Evolutionary conservation across 495 filamentous ascomycete species (phyloP).

Genomic region (Neurospora sp.): DNA sequence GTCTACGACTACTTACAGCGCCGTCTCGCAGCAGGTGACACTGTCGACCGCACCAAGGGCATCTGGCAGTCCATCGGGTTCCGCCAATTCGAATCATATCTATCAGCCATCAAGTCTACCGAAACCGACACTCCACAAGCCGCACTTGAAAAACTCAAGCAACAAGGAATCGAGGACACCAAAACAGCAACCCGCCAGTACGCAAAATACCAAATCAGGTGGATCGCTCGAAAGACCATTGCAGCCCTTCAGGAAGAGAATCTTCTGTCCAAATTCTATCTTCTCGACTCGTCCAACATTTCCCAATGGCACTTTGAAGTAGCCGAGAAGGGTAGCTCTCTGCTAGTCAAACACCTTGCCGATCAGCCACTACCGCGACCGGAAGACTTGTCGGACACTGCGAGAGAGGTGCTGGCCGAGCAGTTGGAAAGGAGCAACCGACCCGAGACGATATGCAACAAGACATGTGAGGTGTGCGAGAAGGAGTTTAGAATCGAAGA

Average conservation of each 20-base stretch:
- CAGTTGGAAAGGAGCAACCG: constrained; percentile 40
- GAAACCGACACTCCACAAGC: constrained; percentile 4
- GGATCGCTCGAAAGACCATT: constrained; percentile 77
- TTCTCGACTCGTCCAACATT: constrained; percentile 64
- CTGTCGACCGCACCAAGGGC: constrained; percentile 61
- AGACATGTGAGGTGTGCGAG: constrained; percentile 60
- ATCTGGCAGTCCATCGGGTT: constrained; percentile 97
- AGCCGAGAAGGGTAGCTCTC: constrained; percentile 47
- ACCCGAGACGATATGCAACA: constrained; percentile 39
- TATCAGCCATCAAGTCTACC: constrained; percentile 38
- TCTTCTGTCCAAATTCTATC: constrained; percentile 47
- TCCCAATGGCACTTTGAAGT: constrained; percentile 47
- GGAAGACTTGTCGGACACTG: constrained; percentile 47
- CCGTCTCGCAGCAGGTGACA: constrained; percentile 36
- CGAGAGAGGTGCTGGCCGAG: constrained; percentile 42
- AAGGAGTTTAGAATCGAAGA: constrained; percentile 58
- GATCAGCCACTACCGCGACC: constrained; percentile 49
- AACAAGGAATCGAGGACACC: constrained; percentile 39
- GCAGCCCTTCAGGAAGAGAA: constrained; percentile 45
- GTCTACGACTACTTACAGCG: constrained; percentile 46
- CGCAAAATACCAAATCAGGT: constrained; percentile 68
- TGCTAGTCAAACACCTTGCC: constrained; percentile 51
- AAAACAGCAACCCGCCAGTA: constrained; percentile 80
- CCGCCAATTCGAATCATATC: constrained; percentile 72
- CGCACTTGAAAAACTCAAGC: constrained; percentile 27